Percentiles rank a stretch among this genome's conserved stretches.
phyloP scores from a whole-genome alignment of 2,329 filamentous ascomycete genomes.

The Macrophomina phaseolina region DNA sequence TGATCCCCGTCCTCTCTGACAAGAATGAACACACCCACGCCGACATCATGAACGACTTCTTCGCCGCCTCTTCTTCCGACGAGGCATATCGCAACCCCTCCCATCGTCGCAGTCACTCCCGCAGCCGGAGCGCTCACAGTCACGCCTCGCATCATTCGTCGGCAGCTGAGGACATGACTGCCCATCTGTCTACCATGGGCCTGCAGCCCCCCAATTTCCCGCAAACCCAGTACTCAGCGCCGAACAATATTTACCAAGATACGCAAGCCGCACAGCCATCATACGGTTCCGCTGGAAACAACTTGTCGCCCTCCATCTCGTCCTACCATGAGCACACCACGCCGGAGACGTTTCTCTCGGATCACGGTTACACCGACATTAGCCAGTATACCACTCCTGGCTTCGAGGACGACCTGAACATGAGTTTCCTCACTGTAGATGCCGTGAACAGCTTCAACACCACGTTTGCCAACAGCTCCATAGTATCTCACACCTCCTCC shows the following conservation, averaged over 20 bases:
- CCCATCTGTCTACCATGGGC: neutral
- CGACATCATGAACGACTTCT: slow-evolving; percentile 33
- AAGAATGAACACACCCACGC: slow-evolving; percentile 52
- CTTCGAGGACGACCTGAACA: slow-evolving; percentile 29
- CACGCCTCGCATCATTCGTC: slow-evolving; percentile 9
- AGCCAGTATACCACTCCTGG: slow-evolving; percentile 42
- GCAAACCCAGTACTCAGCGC: neutral
- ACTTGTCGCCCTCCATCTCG: slow-evolving; percentile 42
- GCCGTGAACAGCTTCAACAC: slow-evolving; percentile 11
- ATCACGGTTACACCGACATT: slow-evolving; percentile 39
- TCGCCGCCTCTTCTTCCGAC: slow-evolving; percentile 18
- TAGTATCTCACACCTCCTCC: slow-evolving; percentile 7
- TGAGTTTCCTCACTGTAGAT: slow-evolving; percentile 5
- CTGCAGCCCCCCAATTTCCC: slow-evolving; percentile 13
- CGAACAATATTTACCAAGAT: slow-evolving; percentile 20
- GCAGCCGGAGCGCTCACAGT: slow-evolving; percentile 9
- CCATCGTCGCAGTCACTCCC: slow-evolving; percentile 13
- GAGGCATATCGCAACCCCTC: neutral
- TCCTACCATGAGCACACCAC: slow-evolving; percentile 46
- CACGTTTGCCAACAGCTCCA: neutral
- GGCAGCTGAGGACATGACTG: slow-evolving; percentile 10
- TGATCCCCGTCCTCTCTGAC: slow-evolving; percentile 27
- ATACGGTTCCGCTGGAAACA: slow-evolving; percentile 36
- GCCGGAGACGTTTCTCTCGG: slow-evolving; percentile 44
- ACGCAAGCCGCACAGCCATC: slow-evolving; percentile 7